These are phyloP conservation scores for Capillidium rhysosporum DNA, from an alignment of 371 early-diverging fungal genomes.

Conservation along the genomic window DNA sequence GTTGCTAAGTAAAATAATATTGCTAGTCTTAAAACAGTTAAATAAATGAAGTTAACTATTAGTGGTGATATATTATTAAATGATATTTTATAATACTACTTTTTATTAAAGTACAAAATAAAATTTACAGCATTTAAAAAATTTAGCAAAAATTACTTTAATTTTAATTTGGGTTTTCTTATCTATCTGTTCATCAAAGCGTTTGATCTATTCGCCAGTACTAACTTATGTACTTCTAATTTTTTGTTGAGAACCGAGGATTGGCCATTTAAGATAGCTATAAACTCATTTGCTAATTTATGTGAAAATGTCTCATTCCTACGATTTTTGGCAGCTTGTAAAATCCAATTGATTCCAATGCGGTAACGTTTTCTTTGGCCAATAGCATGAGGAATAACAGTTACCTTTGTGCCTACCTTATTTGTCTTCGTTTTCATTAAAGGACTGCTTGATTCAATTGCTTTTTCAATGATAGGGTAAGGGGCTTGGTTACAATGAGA, in stretches of 20 bases:
- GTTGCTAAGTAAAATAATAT: too few species aligned
- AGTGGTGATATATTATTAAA: too few species aligned
- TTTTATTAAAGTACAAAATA: too few species aligned
- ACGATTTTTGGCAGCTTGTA: conserved; percentile 50
- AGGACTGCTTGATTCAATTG: conserved; percentile 57
- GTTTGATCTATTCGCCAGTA: conserved; percentile 63
- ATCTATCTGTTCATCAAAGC: conserved; percentile 7
- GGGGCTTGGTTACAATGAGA: conserved; percentile 40
- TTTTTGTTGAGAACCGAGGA: conserved; percentile 40
- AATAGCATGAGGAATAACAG: conserved; percentile 60
- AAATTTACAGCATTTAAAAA: too few species aligned
- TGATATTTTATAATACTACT: too few species aligned
- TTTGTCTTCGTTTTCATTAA: conserved; percentile 46
- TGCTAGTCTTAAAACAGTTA: too few species aligned
- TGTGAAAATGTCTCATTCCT: conserved; percentile 39
- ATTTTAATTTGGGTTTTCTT: too few species aligned
- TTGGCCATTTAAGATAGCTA: conserved; percentile 54
- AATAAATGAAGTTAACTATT: too few species aligned
- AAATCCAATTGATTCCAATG: conserved; percentile 73
- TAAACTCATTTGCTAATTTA: conserved; percentile 59
- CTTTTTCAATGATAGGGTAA: conserved; percentile 34
- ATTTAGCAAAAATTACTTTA: too few species aligned
- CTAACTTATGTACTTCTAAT: conserved; percentile 37
- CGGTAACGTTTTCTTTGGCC: conserved; percentile 59
- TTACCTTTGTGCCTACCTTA: conserved; percentile 57